Evolutionary conservation across 164 flowering plant species (phyloP).

Genomic region (Tetrastigma voinierianum): DNA sequence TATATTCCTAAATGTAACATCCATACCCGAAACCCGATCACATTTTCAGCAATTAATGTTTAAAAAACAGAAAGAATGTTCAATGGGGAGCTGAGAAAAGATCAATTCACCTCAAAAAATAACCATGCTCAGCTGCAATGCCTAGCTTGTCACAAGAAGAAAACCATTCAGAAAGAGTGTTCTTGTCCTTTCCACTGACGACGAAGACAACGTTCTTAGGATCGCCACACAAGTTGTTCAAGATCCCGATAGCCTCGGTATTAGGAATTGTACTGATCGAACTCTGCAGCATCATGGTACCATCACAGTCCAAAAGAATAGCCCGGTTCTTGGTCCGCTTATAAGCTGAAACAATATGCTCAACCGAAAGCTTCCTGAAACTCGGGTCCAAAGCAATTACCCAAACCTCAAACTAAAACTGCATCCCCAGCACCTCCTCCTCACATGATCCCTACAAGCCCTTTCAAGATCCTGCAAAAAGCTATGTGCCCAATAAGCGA

Average conservation of each 20-base stretch:
- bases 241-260: slow-evolving; percentile 28
- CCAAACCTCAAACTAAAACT: slow-evolving; percentile 48
- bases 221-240: slow-evolving; percentile 41
- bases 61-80: background rate
- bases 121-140: slow-evolving; percentile 52
- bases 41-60: background rate
- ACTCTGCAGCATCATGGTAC: slow-evolving; percentile 30
- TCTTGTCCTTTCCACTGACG: slow-evolving; percentile 40
- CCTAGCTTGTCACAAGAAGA: slow-evolving; percentile 41
- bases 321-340: slow-evolving; percentile 42
- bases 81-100: background rate
- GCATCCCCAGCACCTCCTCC: slow-evolving; percentile 47
- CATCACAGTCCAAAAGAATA: slow-evolving; percentile 51
- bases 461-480: slow-evolving; percentile 47
- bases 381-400: slow-evolving; percentile 41
- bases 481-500: slow-evolving; percentile 50
- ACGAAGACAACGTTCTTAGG: slow-evolving; percentile 42
- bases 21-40: too few relatives aligned
- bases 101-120: slow-evolving; percentile 25
- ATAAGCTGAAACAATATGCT: slow-evolving; percentile 47
- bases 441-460: slow-evolving; percentile 41
- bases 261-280: slow-evolving; percentile 31
- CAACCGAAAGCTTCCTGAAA: slow-evolving; percentile 44
- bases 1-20: too few relatives aligned
- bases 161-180: slow-evolving; percentile 40